These are phyloP conservation scores for Naganishia vishniacii DNA, from an alignment of 768 basidiomycete genomes.

Conservation along the genomic window DNA sequence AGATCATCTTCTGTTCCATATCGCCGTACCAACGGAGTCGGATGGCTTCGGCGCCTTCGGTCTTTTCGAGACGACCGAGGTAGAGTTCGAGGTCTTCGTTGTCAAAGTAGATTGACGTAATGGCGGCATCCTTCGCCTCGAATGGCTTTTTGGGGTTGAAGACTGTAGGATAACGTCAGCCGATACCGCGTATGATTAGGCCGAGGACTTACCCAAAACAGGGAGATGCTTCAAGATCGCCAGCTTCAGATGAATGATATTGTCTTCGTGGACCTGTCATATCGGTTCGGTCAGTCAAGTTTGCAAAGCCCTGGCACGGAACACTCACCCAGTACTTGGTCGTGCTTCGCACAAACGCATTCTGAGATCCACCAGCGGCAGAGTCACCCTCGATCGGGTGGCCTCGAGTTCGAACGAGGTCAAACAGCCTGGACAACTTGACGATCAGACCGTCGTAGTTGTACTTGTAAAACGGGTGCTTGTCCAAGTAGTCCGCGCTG, in stretches of 20 bases:
- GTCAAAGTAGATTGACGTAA: conserved; percentile 95
- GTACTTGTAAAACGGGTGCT: conserved; percentile 83
- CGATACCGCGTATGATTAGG: not conserved
- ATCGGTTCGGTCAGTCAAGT: too few relatives aligned
- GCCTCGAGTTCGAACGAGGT: conserved; percentile 89
- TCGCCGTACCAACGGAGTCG: conserved; percentile 97
- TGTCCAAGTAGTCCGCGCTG: conserved; percentile 83
- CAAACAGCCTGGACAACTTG: conserved; percentile 88
- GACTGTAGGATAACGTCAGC: conserved; percentile 53
- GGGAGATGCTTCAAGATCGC: conserved; percentile 88
- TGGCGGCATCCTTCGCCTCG: conserved; percentile 77
- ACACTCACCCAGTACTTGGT: conserved; percentile 94
- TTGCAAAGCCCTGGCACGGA: not conserved
- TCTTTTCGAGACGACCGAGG: conserved; percentile 93
- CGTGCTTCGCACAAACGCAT: conserved; percentile 95
- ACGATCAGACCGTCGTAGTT: conserved; percentile 79
- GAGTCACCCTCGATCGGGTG: conserved; percentile 91
- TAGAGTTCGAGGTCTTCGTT: conserved; percentile 93
- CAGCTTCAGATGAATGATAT: conserved; percentile 85
- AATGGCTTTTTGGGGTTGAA: conserved; percentile 93
- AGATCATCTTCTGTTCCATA: conserved; percentile 63
- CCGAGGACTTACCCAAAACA: conserved; percentile 67
- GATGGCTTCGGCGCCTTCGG: conserved; percentile 94
- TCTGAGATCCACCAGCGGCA: conserved; percentile 88
- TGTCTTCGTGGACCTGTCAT: conserved; percentile 76